A percentile compares a stretch with the other conserved stretches of the same genome.
Conservation (phyloP, 352 stramenopile species). For the Phytopythium vexans region DNA sequence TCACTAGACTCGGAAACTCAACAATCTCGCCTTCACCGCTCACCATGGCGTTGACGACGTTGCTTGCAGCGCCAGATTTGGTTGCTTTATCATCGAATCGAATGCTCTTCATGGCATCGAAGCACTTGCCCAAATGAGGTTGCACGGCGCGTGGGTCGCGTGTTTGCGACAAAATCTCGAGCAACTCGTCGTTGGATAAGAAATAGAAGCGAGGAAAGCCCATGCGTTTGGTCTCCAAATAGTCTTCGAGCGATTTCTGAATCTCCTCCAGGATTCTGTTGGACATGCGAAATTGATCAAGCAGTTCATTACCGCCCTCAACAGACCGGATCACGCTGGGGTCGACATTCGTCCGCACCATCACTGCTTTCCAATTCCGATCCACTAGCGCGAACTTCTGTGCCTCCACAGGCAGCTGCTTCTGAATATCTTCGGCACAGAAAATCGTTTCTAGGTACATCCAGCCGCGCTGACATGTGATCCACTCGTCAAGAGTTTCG, state of each 20-base stretch:
- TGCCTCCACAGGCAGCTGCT: constrained; percentile 80
- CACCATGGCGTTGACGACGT: constrained; percentile 78
- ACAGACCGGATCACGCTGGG: constrained; percentile 77
- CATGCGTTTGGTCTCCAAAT: constrained; percentile 91
- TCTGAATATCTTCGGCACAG: constrained; percentile 86
- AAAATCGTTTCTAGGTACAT: constrained; percentile 91
- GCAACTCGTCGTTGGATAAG: constrained; percentile 89
- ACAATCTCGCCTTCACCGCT: constrained; percentile 88
- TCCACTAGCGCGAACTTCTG: constrained; percentile 86
- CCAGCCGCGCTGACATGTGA: constrained; percentile 81
- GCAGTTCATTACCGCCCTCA: constrained; percentile 62
- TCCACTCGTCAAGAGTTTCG: constrained; percentile 84
- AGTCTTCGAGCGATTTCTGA: constrained; percentile 91
- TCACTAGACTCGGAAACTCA: constrained; percentile 63
- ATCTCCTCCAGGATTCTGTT: constrained; percentile 90
- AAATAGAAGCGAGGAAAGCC: constrained; percentile 92
- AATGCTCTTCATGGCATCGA: constrained; percentile 92
- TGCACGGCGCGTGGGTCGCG: constrained; percentile 88
- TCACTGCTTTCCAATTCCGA: constrained; percentile 84
- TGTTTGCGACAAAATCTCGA: constrained; percentile 91
- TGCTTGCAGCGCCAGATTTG: constrained; percentile 26
- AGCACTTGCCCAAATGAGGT: constrained; percentile 90
- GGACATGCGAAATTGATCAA: constrained; percentile 82
- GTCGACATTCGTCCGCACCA: constrained; percentile 75
- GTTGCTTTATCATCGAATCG: constrained; percentile 61